Evolutionary conservation across 2,329 filamentous ascomycete species (phyloP), one percentile per base, ranked within the genome.

Genomic region (Calonectria honghensis): DNA sequence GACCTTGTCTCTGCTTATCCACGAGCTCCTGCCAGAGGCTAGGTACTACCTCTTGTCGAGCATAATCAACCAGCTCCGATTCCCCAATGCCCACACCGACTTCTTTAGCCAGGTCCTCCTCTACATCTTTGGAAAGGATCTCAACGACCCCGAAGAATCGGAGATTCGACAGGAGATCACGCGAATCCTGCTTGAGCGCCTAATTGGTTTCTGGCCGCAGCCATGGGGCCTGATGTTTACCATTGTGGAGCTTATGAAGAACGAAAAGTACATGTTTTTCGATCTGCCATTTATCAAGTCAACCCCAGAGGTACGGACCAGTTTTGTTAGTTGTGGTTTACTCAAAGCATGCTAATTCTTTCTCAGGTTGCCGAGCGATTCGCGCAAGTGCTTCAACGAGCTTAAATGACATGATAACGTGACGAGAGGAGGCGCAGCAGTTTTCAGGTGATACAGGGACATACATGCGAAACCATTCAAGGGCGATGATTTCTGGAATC

Each of bases 151-250:
- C 20, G 94, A 97, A 81, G 95, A 96, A 80, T 90, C 90, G 1
- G 94, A 96, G 76, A 93, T 98, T 63, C 94, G 96, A 45, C 94
- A 98, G 86, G 95, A 97, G 84, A 96, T 99, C 73, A 95, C 95
- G 68, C 92, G 96, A 61, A 93, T 98, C 31, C 88, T 99, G 59
- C 89, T 98, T 48, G 97, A 99, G 88, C 92, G 97, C 64, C 88
- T 98, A 61, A 91, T 97, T 74, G 94, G 95, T 29, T 95, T 95
- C 84, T 95, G 96, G 87, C 96, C 96, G 68, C 96, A 98, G 84
- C 96, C 97, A 24, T 98, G 96, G 96, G 97, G 97, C 16, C 88
- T 99, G 54, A 93, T 98, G 83, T 93, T 96, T 76, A 96, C 96
- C 45, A 90, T 98, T 75, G 88, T 97, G 76, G 97, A 98, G 87